Evolutionary conservation across 2,329 filamentous ascomycete genomes (phyloP).

Genomic region (Aspergillus awamori): DNA sequence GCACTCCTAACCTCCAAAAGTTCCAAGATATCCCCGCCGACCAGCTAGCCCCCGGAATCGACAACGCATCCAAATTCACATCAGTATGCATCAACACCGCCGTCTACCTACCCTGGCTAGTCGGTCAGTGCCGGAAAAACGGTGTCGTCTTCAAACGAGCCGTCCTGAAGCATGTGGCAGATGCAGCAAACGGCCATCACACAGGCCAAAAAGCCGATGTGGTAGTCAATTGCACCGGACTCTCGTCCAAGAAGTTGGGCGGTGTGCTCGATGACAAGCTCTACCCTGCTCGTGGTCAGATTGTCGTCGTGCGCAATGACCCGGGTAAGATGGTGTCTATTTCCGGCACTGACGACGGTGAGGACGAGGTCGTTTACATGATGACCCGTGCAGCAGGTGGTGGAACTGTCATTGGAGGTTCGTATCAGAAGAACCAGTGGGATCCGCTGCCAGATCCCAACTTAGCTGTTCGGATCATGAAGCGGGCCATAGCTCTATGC

Average conservation of each 20-base stretch:
- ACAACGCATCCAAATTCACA: slow-evolving; percentile 74
- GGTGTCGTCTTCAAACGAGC: slow-evolving; percentile 70
- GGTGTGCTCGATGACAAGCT: slow-evolving; percentile 77
- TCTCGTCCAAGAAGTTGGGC: slow-evolving; percentile 73
- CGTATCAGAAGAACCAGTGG: slow-evolving; percentile 78
- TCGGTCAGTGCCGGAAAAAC: slow-evolving; percentile 74
- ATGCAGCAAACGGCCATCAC: slow-evolving; percentile 66
- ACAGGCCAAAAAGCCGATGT: slow-evolving; percentile 63
- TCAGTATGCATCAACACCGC: slow-evolving; percentile 91
- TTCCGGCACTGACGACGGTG: slow-evolving; percentile 73
- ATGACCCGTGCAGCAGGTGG: slow-evolving; percentile 80
- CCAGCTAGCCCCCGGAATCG: slow-evolving; percentile 65
- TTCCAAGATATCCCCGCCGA: slow-evolving; percentile 62
- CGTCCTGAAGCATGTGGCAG: slow-evolving; percentile 68
- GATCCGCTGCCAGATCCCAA: slow-evolving; percentile 77
- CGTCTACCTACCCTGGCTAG: slow-evolving; percentile 83
- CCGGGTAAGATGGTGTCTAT: slow-evolving; percentile 68
- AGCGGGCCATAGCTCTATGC: slow-evolving; percentile 53
- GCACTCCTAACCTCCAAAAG: slow-evolving; percentile 33
- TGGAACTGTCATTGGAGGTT: slow-evolving; percentile 84
- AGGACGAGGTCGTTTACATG: slow-evolving; percentile 73
- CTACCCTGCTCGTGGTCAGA: slow-evolving; percentile 78
- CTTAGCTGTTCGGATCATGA: slow-evolving; percentile 82
- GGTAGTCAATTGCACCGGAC: slow-evolving; percentile 82
- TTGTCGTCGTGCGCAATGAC: slow-evolving; percentile 80